These are phyloP conservation scores for Cardiospermum halicacabum DNA, from an alignment of 345 rosid genomes.

Conservation along the genomic window DNA sequence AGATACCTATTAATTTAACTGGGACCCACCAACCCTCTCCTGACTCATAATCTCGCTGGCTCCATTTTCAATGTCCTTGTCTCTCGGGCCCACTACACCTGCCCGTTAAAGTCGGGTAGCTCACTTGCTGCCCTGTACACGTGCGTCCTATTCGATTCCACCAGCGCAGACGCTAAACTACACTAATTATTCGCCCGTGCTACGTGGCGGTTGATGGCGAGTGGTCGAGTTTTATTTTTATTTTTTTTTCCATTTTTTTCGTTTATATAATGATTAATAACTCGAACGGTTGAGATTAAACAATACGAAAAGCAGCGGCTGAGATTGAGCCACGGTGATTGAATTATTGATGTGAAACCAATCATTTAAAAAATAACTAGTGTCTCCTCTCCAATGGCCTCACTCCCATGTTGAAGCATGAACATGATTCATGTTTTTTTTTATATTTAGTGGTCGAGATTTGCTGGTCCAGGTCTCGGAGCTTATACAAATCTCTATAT, in stretches of 20 bases:
- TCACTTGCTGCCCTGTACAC: constrained; percentile 19
- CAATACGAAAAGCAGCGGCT: neutral
- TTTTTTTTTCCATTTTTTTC: too few species aligned
- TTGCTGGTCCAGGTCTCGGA: neutral
- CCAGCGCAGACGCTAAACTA: constrained; percentile 18
- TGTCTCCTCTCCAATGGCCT: neutral
- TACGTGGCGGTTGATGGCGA: constrained; percentile 23
- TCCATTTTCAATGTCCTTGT: constrained; percentile 34
- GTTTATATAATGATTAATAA: too few species aligned
- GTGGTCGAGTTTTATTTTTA: neutral
- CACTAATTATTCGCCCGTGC: constrained; percentile 4
- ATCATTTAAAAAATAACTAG: constrained; percentile 11
- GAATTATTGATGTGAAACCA: neutral
- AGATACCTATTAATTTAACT: neutral
- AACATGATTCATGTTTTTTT: neutral
- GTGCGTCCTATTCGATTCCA: neutral
- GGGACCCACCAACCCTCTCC: constrained; percentile 17
- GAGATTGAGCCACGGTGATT: neutral
- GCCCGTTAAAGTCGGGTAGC: constrained; percentile 28
- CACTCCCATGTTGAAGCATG: constrained; percentile 12
- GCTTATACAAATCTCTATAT: too few species aligned
- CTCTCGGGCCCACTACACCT: constrained; percentile 38
- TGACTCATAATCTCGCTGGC: constrained; percentile 27
- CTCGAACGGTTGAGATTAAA: neutral
- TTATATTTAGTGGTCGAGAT: neutral